These are phyloP conservation scores for Citrullus mucosospermus DNA, from an alignment of 306 rosid genomes.

Conservation along the genomic window DNA sequence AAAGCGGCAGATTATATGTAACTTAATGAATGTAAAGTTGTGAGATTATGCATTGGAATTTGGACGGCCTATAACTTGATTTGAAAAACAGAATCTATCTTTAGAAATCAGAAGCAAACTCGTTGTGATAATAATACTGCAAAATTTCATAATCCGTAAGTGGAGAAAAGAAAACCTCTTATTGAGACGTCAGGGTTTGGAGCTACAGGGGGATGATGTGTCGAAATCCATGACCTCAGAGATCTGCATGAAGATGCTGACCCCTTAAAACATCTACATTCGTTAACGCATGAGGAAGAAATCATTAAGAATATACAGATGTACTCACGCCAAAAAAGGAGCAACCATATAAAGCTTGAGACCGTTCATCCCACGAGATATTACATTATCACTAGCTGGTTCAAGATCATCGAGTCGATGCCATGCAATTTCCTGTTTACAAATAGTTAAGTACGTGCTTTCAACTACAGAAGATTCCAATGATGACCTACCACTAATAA, in stretches of 20 bases:
- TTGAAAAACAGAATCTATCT: not conserved
- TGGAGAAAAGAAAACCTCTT: slow-evolving; percentile 35
- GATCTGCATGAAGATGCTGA: slow-evolving; percentile 40
- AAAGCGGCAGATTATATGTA: not conserved
- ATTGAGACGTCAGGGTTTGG: slow-evolving; percentile 56
- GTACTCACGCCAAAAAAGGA: slow-evolving; percentile 82
- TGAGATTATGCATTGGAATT: not conserved
- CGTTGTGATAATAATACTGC: not conserved
- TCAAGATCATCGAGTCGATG: slow-evolving; percentile 84
- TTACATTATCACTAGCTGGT: slow-evolving; percentile 68
- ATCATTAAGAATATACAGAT: slow-evolving; percentile 14
- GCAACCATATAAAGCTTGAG: slow-evolving; percentile 98
- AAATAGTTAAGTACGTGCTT: slow-evolving; percentile 10
- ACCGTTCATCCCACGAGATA: slow-evolving; percentile 90
- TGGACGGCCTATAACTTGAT: not conserved
- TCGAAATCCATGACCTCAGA: slow-evolving; percentile 63
- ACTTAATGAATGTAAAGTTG: not conserved
- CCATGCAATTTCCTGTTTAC: slow-evolving; percentile 92
- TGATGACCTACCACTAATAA: not conserved
- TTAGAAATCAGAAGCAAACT: not conserved
- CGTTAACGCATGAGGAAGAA: slow-evolving; percentile 9
- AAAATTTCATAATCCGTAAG: not conserved
- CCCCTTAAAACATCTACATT: not conserved
- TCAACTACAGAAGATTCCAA: slow-evolving; percentile 8
- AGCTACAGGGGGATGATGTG: slow-evolving; percentile 50